Evolutionary conservation across 805 yeast species (phyloP).

Genomic region (Lachancea meyersii): DNA sequence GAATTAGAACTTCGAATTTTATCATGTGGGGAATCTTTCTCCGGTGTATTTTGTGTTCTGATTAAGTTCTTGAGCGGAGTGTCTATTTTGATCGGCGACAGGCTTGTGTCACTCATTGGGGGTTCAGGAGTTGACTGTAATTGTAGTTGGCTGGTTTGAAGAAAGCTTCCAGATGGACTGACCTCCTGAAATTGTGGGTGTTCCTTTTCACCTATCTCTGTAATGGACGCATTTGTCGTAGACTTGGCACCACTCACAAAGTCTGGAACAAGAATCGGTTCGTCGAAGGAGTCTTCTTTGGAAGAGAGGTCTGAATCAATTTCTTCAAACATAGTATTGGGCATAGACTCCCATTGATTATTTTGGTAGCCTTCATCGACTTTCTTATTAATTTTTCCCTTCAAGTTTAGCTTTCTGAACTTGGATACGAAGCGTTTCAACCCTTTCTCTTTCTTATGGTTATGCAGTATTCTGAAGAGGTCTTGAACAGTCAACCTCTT

Average conservation of each 20-base stretch:
- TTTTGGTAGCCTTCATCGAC: background rate
- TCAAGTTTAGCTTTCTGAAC: constrained; percentile 4
- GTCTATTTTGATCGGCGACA: constrained; percentile 19
- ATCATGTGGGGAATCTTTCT: background rate
- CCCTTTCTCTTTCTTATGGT: constrained; percentile 2
- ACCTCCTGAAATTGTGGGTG: background rate
- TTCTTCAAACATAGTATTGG: background rate
- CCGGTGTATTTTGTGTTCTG: constrained; percentile 20
- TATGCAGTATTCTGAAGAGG: constrained; percentile 4
- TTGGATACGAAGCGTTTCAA: constrained; percentile 6
- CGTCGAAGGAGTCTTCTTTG: constrained; percentile 16
- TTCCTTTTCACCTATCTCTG: background rate
- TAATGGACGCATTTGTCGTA: background rate
- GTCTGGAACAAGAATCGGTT: constrained; percentile 21
- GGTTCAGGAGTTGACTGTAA: constrained; percentile 1
- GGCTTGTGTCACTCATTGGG: constrained; percentile 1
- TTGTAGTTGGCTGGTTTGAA: background rate
- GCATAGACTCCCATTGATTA: background rate
- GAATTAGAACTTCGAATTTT: background rate
- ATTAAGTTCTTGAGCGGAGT: constrained; percentile 26
- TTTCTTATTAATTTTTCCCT: background rate
- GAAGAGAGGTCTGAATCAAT: constrained; percentile 4
- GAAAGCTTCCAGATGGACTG: background rate
- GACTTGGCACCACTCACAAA: constrained; percentile 3
- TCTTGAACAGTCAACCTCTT: constrained; percentile 16